Evolutionary conservation across 805 yeast species (phyloP).

Genomic region (Candida bentonensis): DNA sequence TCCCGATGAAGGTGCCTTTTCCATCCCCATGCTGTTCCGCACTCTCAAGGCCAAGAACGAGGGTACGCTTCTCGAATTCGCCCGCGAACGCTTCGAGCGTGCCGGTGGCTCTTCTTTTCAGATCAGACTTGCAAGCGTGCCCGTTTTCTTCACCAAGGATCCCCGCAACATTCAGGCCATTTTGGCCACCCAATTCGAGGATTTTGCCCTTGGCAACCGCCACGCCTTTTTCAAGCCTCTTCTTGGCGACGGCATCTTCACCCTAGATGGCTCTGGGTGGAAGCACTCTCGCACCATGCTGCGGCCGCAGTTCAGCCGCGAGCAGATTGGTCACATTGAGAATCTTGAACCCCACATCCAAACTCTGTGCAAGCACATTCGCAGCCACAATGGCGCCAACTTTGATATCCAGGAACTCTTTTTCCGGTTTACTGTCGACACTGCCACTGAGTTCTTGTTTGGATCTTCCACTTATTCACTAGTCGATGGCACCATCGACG

Average conservation of each 20-base stretch:
- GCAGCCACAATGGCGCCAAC: conserved; percentile 3
- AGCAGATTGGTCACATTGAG: conserved; percentile 19
- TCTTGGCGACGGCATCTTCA: conserved; percentile 25
- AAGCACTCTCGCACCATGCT: conserved; percentile 23
- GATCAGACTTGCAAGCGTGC: neutral
- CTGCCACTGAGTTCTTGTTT: conserved; percentile 18
- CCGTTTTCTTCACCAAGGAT: conserved; percentile 10
- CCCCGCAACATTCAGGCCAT: conserved; percentile 19
- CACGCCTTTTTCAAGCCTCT: conserved; percentile 16
- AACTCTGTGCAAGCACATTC: conserved; percentile 8
- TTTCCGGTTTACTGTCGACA: conserved; percentile 16
- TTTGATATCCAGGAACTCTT: conserved; percentile 11
- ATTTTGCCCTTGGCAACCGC: conserved; percentile 19
- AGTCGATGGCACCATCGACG: neutral
- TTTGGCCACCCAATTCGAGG: conserved; percentile 19
- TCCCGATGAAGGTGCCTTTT: neutral
- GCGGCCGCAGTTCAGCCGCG: conserved; percentile 23
- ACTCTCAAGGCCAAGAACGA: neutral
- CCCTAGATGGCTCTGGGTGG: conserved; percentile 23
- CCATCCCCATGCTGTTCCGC: neutral
- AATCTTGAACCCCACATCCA: conserved; percentile 17
- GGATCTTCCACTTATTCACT: conserved; percentile 4
- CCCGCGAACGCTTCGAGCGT: neutral
- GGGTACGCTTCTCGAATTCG: neutral
- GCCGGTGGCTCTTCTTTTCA: neutral